A percentile compares a stretch with the other conserved stretches of the same genome.
These are phyloP conservation scores for Candolleomyces eurysporus DNA, from an alignment of 768 basidiomycete species.

Conservation along the genomic window DNA sequence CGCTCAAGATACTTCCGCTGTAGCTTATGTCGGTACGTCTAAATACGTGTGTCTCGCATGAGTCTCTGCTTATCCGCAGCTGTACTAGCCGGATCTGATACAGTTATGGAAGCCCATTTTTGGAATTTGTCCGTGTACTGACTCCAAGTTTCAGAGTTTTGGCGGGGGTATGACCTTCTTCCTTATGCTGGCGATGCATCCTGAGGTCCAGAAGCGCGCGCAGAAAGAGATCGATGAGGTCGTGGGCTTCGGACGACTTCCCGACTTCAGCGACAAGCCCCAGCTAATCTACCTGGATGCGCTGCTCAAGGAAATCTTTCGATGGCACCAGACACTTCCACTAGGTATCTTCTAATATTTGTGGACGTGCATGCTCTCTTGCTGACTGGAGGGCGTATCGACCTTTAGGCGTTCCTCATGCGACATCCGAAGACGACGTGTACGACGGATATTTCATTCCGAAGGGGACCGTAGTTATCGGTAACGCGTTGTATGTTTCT, in stretches of 20 bases:
- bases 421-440: constrained; percentile 6
- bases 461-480: constrained; percentile 25
- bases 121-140: neutral
- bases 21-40: too few relatives aligned
- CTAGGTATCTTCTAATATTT: constrained; percentile 9
- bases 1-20: too few relatives aligned
- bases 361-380: neutral
- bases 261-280: constrained; percentile 28
- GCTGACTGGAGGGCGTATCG: neutral
- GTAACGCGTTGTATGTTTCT: constrained; percentile 25
- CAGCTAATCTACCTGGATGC: constrained; percentile 34
- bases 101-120: neutral
- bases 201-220: constrained; percentile 31
- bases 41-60: too few relatives aligned
- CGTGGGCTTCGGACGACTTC: constrained; percentile 31
- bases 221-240: constrained; percentile 41
- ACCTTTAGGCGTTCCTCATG: constrained; percentile 3
- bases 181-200: constrained; percentile 36
- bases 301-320: constrained; percentile 27
- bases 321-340: constrained; percentile 18
- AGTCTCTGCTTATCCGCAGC: too few relatives aligned
- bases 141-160: constrained; percentile 20
- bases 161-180: constrained; percentile 30
- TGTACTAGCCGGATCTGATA: neutral
- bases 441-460: constrained; percentile 24